A percentile compares a stretch with the other conserved stretches of the same genome.
These are phyloP conservation scores for Tricholoma flavovirens DNA, from an alignment of 768 basidiomycete species.

Conservation along the genomic window DNA sequence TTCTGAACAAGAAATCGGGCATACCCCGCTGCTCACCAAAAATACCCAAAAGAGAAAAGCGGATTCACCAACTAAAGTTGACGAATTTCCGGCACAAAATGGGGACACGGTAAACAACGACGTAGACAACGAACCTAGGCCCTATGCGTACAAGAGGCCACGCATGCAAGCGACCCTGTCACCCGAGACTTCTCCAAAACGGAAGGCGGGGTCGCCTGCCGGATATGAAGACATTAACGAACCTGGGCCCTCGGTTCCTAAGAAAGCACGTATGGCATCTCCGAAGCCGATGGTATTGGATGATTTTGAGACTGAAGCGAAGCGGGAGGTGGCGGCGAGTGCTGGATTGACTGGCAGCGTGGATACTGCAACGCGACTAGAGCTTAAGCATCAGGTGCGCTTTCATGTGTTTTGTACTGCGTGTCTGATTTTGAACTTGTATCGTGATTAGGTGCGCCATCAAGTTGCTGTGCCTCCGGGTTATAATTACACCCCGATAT, in stretches of 20 bases:
- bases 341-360: slow-evolving; percentile 78
- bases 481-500: slow-evolving; percentile 87
- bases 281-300: slow-evolving; percentile 80
- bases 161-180: slow-evolving; percentile 27
- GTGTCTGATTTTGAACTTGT: neutral
- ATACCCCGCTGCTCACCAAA: slow-evolving; percentile 9
- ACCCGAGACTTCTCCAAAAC: neutral
- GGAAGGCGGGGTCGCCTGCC: neutral
- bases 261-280: slow-evolving; percentile 55
- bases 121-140: neutral
- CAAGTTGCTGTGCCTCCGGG: slow-evolving; percentile 94
- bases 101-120: slow-evolving; percentile 8
- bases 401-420: neutral
- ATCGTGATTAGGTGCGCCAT: slow-evolving; percentile 67
- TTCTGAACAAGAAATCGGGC: slow-evolving; percentile 24
- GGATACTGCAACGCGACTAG: slow-evolving; percentile 62
- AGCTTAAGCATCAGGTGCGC: slow-evolving; percentile 75
- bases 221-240: slow-evolving; percentile 16
- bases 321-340: slow-evolving; percentile 84
- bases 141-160: slow-evolving; percentile 47
- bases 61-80: slow-evolving; percentile 18
- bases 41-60: slow-evolving; percentile 41
- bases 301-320: slow-evolving; percentile 92
- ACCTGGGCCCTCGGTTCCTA: slow-evolving; percentile 39
- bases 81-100: slow-evolving; percentile 10